Evolutionary conservation across 345 rosid species (phyloP), one percentile per base, ranked within the genome.

Genomic region (Noccaea caerulescens): DNA sequence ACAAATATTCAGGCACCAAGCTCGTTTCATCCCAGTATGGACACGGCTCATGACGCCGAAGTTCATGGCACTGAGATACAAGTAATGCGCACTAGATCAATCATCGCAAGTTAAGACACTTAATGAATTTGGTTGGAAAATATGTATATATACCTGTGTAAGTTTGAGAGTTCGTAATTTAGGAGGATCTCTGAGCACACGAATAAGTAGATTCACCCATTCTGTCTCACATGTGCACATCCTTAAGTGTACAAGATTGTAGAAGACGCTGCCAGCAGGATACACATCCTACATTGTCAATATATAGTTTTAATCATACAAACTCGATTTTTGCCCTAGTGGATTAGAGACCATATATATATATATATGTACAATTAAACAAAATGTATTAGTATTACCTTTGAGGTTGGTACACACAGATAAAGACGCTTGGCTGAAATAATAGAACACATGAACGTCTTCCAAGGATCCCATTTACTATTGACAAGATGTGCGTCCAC

Each of bases 211-310:
- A 41, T 61, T 52, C 45, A 60, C 6, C 75, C 75, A 71, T 6
- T 38, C 36, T 30, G 60, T 33, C 37, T 52, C 68, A 52, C 75
- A 71, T 71, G 68, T 71, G 47, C 75, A 62, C 32, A 71, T 10
- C 61, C 1, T 42, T 9, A 71, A 43, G 32, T 71, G 23, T 41
- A 71, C 45, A 18, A 71, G 75, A 51, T 25, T 12, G 8, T 8
- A 0, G 32, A 71, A 61, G 49, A 61, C 47, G 32, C 61, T 52
- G 30, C 62, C 68, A 30, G 3, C 47, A 61, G 53, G 62, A 52
- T 61, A 61, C 16, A 18, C 61, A 32, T 42, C 39, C 75, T 27
- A 3, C 27, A 23, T 1, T 23, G 27, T 23, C 27, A 23, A 23
- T 23, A 23, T 23, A 23, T 23, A 23, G 27, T 23, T 2, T 23